Percentiles rank a stretch among this genome's conserved stretches.
These are phyloP conservation scores for Rhododendron ovatum DNA, from an alignment of 148 eudicot species.

Conservation along the genomic window DNA sequence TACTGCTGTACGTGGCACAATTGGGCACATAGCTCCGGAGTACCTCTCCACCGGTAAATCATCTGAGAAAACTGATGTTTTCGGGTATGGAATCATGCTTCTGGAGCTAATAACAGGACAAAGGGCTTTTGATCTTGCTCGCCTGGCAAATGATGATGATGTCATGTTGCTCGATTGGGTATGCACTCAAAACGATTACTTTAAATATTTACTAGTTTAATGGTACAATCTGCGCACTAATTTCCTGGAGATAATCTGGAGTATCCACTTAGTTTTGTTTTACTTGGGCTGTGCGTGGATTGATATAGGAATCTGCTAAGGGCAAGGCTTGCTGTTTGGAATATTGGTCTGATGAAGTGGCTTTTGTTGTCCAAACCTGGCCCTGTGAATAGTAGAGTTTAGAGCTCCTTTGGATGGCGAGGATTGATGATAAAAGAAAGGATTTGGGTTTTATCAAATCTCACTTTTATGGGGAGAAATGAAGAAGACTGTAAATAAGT, in stretches of 20 bases:
- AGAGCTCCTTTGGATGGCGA: not conserved
- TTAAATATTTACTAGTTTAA: not conserved
- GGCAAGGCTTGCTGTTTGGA: not conserved
- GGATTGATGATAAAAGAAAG: not conserved
- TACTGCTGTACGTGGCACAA: slow-evolving; percentile 94
- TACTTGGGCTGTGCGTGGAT: not conserved
- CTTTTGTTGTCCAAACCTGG: not conserved
- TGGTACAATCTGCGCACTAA: not conserved
- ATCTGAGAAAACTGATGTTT: slow-evolving; percentile 95
- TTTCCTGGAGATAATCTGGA: not conserved
- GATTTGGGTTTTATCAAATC: not conserved
- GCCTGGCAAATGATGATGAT: slow-evolving; percentile 93
- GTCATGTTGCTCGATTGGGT: slow-evolving; percentile 99
- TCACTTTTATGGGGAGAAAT: not conserved
- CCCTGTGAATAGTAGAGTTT: not conserved
- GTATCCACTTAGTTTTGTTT: not conserved
- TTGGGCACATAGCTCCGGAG: slow-evolving; percentile 95
- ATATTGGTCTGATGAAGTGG: not conserved
- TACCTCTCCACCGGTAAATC: slow-evolving; percentile 93
- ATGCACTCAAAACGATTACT: slow-evolving; percentile 14
- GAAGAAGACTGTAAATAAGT: not conserved
- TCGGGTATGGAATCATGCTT: slow-evolving; percentile 97
- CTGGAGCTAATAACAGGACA: slow-evolving; percentile 93
- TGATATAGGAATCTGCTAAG: not conserved
- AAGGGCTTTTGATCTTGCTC: slow-evolving; percentile 93